A percentile compares a stretch with the other conserved stretches of the same genome.
Evolutionary conservation across 805 yeast genomes (phyloP).

Genomic region (Wickerhamomyces queroliae): DNA sequence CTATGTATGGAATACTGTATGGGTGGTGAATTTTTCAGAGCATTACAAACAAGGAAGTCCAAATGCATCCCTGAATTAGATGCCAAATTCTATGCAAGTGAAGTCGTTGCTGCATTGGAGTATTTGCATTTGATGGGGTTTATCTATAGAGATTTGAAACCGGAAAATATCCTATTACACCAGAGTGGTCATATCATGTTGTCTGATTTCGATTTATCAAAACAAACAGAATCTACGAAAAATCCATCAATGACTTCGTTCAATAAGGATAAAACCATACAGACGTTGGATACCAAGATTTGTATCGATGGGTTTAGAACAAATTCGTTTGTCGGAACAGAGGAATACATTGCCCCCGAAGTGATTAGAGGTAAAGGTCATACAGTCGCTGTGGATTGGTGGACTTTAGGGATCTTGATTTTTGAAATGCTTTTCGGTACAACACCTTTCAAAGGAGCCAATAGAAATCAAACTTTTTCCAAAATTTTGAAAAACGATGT

Average conservation of each 20-base stretch:
- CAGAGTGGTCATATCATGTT: slow-evolving; percentile 98
- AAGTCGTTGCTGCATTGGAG: slow-evolving; percentile 94
- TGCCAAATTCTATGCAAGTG: slow-evolving; percentile 93
- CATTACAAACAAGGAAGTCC: slow-evolving; percentile 83
- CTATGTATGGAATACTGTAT: slow-evolving; percentile 98
- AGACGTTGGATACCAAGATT: slow-evolving; percentile 85
- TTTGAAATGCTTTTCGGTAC: slow-evolving; percentile 95
- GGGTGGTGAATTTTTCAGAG: slow-evolving; percentile 98
- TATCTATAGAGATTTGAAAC: slow-evolving; percentile 93
- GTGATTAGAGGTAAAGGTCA: slow-evolving; percentile 97
- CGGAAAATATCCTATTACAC: slow-evolving; percentile 90
- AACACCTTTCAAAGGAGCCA: slow-evolving; percentile 93
- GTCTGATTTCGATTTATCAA: slow-evolving; percentile 92
- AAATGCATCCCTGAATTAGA: slow-evolving; percentile 84
- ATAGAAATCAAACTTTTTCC: slow-evolving; percentile 83
- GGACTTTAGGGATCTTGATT: slow-evolving; percentile 93
- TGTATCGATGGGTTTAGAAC: slow-evolving; percentile 96
- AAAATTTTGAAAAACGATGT: slow-evolving; percentile 83
- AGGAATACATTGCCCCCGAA: slow-evolving; percentile 98
- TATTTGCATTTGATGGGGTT: slow-evolving; percentile 95
- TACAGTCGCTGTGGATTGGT: slow-evolving; percentile 98
- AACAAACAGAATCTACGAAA: slow-evolving; percentile 74
- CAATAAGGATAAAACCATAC: slow-evolving; percentile 35
- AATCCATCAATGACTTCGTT: slow-evolving; percentile 65
- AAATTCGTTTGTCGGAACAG: slow-evolving; percentile 97